Percentiles rank a stretch among this genome's conserved stretches.
Conservation (phyloP, 345 rosid genomes). For the Firmiana major region DNA sequence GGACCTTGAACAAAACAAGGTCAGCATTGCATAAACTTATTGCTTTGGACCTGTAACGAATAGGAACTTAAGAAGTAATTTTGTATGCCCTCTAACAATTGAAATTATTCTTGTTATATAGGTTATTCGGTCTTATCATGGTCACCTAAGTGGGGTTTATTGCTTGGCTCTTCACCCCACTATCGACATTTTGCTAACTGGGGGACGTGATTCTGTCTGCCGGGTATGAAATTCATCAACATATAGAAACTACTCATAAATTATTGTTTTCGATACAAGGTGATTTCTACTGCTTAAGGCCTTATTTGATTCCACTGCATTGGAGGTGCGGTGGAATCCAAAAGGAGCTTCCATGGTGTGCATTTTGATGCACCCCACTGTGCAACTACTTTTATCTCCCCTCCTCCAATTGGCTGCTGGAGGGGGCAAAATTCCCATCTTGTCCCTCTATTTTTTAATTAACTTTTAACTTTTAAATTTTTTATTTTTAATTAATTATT, state of each 20-base stretch:
- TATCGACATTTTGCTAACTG: slow-evolving; percentile 80
- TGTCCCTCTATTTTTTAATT: no score
- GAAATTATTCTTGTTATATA: slow-evolving; percentile 22
- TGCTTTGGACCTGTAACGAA: neutral
- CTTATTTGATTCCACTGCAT: no score
- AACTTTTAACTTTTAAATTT: no score
- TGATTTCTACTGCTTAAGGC: neutral
- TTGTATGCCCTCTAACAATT: neutral
- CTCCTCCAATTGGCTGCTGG: no score
- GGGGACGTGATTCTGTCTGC: slow-evolving; percentile 98
- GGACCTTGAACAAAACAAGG: slow-evolving; percentile 99
- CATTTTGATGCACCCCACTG: no score
- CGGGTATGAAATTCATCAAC: slow-evolving; percentile 49
- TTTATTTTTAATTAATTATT: no score
- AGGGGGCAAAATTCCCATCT: no score
- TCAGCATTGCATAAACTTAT: slow-evolving; percentile 21
- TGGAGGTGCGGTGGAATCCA: no score
- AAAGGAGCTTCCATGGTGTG: no score
- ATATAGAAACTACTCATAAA: neutral
- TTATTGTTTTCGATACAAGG: neutral
- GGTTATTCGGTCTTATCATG: slow-evolving; percentile 96
- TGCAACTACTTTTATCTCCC: no score
- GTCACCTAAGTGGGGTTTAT: slow-evolving; percentile 97
- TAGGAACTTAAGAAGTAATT: neutral
- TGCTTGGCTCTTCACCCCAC: slow-evolving; percentile 99